A percentile compares a stretch with the other conserved stretches of the same genome.
These are phyloP conservation scores for Mucor velutinosus DNA, from an alignment of 371 early-diverging fungal species.

Conservation along the genomic window DNA sequence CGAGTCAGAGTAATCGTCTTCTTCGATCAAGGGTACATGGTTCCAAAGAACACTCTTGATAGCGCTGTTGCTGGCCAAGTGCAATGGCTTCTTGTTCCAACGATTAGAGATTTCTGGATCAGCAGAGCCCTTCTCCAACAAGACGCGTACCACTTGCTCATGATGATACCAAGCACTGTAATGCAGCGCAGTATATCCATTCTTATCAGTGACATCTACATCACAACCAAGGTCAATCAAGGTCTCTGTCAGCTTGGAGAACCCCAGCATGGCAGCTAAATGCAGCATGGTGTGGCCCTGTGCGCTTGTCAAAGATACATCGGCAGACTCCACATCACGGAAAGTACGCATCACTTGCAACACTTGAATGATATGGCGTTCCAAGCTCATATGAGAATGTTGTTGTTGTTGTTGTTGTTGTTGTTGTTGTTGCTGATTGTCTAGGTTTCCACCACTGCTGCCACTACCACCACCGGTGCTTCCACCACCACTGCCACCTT, in stretches of 20 bases:
- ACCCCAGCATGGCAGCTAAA: conserved; percentile 45
- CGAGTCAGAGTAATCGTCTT: conserved; percentile 16
- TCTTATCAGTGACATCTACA: conserved; percentile 34
- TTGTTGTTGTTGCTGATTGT: conserved; percentile 22
- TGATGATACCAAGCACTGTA: conserved; percentile 24
- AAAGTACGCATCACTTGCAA: conserved; percentile 44
- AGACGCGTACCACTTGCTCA: conserved; percentile 20
- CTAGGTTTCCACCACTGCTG: conserved; percentile 14
- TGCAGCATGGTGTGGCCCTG: conserved; percentile 53
- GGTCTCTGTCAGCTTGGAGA: conserved; percentile 20
- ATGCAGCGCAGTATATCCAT: conserved; percentile 30
- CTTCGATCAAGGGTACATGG: conserved; percentile 12
- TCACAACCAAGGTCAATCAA: conserved; percentile 37
- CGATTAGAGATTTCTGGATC: conserved; percentile 31
- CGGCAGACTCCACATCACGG: conserved; percentile 35
- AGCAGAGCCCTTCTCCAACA: conserved; percentile 32
- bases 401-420: conserved; percentile 7
- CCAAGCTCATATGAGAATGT: conserved; percentile 26
- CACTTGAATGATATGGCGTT: conserved; percentile 46
- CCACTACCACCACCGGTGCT: conserved; percentile 6
- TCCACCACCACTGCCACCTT: conserved; percentile 43
- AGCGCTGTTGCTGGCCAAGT: conserved; percentile 22
- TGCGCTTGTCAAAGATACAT: conserved; percentile 37
- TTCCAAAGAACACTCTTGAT: conserved; percentile 23
- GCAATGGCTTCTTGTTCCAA: conserved; percentile 32